phyloP scores from a whole-genome alignment of 75 land plant genomes.

The Cunninghamia lanceolata region DNA sequence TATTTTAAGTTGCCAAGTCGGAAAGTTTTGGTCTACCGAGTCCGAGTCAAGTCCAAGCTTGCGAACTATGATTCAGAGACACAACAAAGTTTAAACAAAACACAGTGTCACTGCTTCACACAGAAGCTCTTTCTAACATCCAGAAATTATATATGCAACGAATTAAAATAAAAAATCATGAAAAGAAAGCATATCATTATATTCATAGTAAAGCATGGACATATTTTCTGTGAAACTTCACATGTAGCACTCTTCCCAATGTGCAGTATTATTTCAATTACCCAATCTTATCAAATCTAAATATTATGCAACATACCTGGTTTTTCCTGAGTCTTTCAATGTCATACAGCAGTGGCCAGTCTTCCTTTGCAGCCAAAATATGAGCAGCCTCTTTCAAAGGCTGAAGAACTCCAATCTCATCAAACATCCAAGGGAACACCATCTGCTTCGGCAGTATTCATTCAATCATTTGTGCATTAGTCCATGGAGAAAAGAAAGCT shows the following conservation, averaged over 20 bases:
- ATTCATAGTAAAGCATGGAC: constrained; percentile 1
- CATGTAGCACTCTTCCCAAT: neutral
- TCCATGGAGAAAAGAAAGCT: neutral
- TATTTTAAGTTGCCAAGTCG: too few species aligned
- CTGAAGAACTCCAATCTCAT: constrained; percentile 69
- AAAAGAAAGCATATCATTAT: neutral
- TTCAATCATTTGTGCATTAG: constrained; percentile 4
- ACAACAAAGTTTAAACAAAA: neutral
- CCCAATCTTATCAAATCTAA: neutral
- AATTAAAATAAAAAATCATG: neutral
- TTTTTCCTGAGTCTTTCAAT: constrained; percentile 46
- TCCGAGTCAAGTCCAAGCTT: too few species aligned
- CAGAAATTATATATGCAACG: neutral
- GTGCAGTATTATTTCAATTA: neutral
- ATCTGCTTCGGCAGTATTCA: constrained; percentile 45
- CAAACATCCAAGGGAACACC: constrained; percentile 99
- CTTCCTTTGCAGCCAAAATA: constrained; percentile 72
- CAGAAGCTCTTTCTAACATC: neutral
- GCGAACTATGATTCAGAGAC: too few species aligned
- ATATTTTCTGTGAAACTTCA: neutral
- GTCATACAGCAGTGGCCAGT: constrained; percentile 90
- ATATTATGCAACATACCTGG: constrained; percentile 44
- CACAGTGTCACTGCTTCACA: neutral
- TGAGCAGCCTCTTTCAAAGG: constrained; percentile 89
- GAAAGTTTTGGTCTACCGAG: too few species aligned